Base-by-base conservation (phyloP, 768 basidiomycete genomes). In the Amanita fuliginea region DNA sequence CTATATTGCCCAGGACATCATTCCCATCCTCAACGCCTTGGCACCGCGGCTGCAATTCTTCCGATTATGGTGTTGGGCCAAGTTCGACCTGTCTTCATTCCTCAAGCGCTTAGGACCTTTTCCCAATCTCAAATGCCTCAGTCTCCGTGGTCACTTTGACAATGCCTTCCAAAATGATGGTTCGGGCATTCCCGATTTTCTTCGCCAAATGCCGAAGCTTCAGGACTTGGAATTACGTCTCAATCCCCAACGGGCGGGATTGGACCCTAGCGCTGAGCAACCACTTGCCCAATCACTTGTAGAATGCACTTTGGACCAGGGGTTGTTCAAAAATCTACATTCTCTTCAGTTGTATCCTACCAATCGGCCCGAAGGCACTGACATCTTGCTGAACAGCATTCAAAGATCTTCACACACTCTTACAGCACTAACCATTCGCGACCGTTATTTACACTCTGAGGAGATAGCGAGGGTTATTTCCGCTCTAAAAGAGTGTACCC, bases 271-370 rank as follows among this genome's bases (percentile, higher is more conserved):
- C 14, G 46, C 55, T 6, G 71, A 74, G 49, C 53, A 62, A 3
- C 48, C 54, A 4, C 58, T 76, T 14, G 60, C 54, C 34, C 48
- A 63, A 14, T 74, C 72, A 66, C 59, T 75, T 18, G n/a, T 41
- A 0, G 42, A 53, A 1, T 62, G 60, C 26, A 51, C 62, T 13
- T 54, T 59, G n/a, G 61, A 67, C 45, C 48, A 57, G 13, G 41
- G 46, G 5, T 55, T 59, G 21, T 64, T 74, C 36, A 51, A 61
- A 2, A 56, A 60, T 28, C 56, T 71, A 14, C 58, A 59, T n/a
- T 47, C 52, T 6, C 54, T 76, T 22, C 65, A 71, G 18, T 59
- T 76, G 28, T 75, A 71, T 53, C 73, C 73, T 1, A 70, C 72
- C 3, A 59, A 57, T 35, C 59, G 58, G 30, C 46, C 47, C 10